Evolutionary conservation across 352 stramenopile species (phyloP).

Genomic region (Phytopythium cucurbitacearum): DNA sequence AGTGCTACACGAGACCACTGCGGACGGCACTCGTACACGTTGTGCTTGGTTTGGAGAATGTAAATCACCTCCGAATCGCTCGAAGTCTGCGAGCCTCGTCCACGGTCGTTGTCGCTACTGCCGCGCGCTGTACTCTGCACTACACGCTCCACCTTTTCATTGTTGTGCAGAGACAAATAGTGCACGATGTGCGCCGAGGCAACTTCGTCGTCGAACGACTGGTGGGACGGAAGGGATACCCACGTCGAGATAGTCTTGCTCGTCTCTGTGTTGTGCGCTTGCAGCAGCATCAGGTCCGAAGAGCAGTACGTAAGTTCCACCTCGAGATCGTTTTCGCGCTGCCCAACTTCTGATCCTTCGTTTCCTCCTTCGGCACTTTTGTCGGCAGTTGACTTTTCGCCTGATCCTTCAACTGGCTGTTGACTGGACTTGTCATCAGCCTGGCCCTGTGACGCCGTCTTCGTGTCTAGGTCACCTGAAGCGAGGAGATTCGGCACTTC

Average conservation of each 20-base stretch:
- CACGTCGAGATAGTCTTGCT: constrained; percentile 58
- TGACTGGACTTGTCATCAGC: neutral
- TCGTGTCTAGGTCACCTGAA: constrained; percentile 2
- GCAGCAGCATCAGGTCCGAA: constrained; percentile 78
- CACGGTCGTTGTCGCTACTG: constrained; percentile 7
- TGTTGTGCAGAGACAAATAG: constrained; percentile 65
- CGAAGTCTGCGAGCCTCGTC: constrained; percentile 7
- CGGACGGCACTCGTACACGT: constrained; percentile 83
- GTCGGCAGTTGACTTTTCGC: constrained; percentile 2
- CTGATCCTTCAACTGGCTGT: too few relatives aligned
- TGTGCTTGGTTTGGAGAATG: constrained; percentile 71
- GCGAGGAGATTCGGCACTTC: constrained; percentile 46
- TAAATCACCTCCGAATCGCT: constrained; percentile 69
- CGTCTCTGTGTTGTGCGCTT: constrained; percentile 33
- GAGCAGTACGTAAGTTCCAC: constrained; percentile 78
- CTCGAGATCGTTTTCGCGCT: constrained; percentile 26
- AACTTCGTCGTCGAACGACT: constrained; percentile 42
- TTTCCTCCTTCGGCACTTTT: neutral
- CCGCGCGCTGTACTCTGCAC: constrained; percentile 51
- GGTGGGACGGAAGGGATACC: constrained; percentile 75
- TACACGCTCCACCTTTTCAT: constrained; percentile 69
- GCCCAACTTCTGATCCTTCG: neutral
- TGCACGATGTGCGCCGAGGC: constrained; percentile 76
- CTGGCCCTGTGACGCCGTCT: neutral
- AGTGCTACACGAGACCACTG: constrained; percentile 82